Base-by-base conservation (phyloP, 345 rosid species). In the Rubroshorea leprosula region DNA sequence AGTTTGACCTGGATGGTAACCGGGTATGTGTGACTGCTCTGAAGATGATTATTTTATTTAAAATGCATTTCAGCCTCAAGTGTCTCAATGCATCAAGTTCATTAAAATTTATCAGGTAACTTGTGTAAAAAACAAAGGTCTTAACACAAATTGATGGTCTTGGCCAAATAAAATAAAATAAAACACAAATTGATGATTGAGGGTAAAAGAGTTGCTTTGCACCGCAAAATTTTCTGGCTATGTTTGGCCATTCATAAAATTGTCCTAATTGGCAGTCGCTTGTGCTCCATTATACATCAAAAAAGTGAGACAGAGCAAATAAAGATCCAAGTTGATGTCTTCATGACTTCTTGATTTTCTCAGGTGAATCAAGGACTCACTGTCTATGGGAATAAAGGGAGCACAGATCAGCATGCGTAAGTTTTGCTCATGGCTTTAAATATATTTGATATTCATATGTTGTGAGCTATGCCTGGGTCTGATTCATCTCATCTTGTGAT, bases 321-420 rank as follows among this genome's bases (percentile, higher is more conserved):
- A 18, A 4, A 27, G 31, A 3, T 27, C 5, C 8, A 27, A 27
- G n/a, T n/a, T n/a, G n/a, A n/a, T n/a, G n/a, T n/a, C n/a, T 35
- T 13, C 63, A 61, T 31, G 23, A 35, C 27, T 43, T 58, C 65
- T 57, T 68, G 52, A 59, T 62, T 35, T 72, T 64, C 59, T 57
- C 79, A 93, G 99, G 99, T 93, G 50, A 87, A 89, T 80, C 99
- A 93, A 80, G 99, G 97, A 62, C 74, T 89, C 66, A 67, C 86
- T 52, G 99, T 93, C 20, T 93, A 93, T 68, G 99, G 99, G 72
- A 93, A 93, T 73, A 93, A 93, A 77, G 99, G 99, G 60, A 93
- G 99, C 84, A 93, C 99, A 43, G 97, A 93, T 78, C 99, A 93
- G 79, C 97, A 93, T 12, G 99, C 99, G 97, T 93, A 77, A 85